These are phyloP conservation scores for Vachellia collinsii DNA, from an alignment of 306 rosid species.

Conservation along the genomic window DNA sequence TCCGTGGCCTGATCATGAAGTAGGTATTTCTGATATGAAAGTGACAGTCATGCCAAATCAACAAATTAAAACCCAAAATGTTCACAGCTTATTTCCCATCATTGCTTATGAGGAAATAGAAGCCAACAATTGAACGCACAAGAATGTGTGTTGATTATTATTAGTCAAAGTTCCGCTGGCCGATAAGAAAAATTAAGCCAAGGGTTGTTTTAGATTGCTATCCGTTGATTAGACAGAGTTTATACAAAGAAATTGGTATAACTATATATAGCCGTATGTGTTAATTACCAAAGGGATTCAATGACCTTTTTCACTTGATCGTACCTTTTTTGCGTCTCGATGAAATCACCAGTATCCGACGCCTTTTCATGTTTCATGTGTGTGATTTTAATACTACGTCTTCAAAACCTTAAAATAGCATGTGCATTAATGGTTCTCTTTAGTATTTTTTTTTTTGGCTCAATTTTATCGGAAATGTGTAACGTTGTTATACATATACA, in stretches of 20 bases:
- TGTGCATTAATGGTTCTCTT: background rate
- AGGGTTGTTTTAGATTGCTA: background rate
- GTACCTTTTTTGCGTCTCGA: no score
- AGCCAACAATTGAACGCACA: background rate
- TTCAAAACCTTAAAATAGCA: background rate
- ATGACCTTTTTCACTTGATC: background rate
- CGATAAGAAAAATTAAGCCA: background rate
- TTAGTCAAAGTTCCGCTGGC: background rate
- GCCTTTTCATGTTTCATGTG: no score
- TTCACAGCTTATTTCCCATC: background rate
- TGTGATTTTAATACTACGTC: background rate
- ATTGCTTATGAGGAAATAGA: background rate
- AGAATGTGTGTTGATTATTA: background rate
- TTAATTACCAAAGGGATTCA: background rate
- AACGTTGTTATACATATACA: background rate
- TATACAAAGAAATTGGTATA: background rate
- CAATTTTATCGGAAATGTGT: background rate
- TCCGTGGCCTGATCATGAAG: slow-evolving; percentile 25
- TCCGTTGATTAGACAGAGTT: background rate
- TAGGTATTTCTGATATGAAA: slow-evolving; percentile 49
- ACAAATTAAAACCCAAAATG: background rate
- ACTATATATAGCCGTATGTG: background rate
- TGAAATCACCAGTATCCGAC: no score
- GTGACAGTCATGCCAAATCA: slow-evolving; percentile 37
- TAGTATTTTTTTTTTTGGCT: background rate